Evolutionary conservation across 2,329 filamentous ascomycete species (phyloP).

Genomic region (Calonectria honghensis): DNA sequence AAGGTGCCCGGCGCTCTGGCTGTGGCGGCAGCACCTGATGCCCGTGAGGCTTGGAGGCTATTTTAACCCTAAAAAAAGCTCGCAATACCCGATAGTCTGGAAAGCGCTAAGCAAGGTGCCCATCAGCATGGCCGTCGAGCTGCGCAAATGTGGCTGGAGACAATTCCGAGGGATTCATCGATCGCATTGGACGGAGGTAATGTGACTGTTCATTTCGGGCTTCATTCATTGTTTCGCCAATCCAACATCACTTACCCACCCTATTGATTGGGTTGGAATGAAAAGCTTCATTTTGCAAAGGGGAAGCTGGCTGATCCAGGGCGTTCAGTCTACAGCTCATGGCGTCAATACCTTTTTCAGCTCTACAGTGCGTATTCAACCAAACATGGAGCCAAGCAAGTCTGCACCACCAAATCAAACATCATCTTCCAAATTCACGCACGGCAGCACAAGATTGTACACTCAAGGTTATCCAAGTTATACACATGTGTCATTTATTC

Average conservation of each 20-base stretch:
- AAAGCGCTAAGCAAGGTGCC: not conserved
- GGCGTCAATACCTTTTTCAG: not conserved
- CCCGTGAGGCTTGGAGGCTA: conserved; percentile 7
- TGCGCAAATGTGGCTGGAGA: not conserved
- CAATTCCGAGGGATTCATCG: not conserved
- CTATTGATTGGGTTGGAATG: not conserved
- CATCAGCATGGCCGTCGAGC: not conserved
- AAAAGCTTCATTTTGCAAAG: not conserved
- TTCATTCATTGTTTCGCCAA: not conserved
- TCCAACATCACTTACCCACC: not conserved
- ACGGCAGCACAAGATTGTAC: not conserved
- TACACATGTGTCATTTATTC: not conserved
- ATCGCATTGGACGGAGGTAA: not conserved
- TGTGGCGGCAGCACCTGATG: conserved; percentile 8
- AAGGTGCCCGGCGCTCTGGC: not conserved
- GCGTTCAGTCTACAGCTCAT: not conserved
- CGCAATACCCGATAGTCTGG: conserved; percentile 4
- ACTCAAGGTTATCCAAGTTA: not conserved
- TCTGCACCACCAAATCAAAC: not conserved
- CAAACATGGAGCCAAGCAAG: not conserved
- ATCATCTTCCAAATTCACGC: not conserved
- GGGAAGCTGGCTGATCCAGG: not conserved
- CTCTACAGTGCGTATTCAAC: not conserved
- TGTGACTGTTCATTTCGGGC: not conserved
- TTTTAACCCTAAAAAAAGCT: conserved; percentile 22